Base-by-base conservation (phyloP, 2,329 filamentous ascomycete genomes). In the Exophiala bonariae region DNA sequence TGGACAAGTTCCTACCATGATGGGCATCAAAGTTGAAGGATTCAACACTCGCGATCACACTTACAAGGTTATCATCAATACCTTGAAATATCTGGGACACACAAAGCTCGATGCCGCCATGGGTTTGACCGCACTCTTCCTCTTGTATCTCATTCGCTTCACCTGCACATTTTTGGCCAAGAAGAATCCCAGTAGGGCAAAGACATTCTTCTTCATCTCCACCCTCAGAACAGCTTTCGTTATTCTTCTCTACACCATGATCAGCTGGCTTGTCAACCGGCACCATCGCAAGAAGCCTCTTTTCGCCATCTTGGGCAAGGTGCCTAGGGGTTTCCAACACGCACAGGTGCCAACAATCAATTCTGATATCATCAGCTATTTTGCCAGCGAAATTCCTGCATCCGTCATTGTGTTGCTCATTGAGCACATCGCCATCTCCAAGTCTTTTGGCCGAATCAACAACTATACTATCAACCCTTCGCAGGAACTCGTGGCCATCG, bases 381-480 rank as follows among this genome's bases (percentile, higher is more conserved):
- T 95, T 61, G 76, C 79, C 1, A 74, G 76, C 34, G 79, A 96
- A 55, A 74, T 97, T 3, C 93, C 93, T 0, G 87, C 87, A 6
- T 85, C 87, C 1, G 84, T 96, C 42, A 95, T 97, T 56, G 91
- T 99, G n/a, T 77, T 97, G 47, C 77, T 97, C 28, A 95, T 97
- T 52, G 93, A 97, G 69, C 92, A 97, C 65, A 96, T 97, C 60
- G 90, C 92, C 38, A 96, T 97, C 54, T 89, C 91, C 14, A 99
- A 97, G 67, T 96, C 92, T 0, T 97, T 99, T 59, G 93, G 93
- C 8, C 82, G 92, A 49, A 81, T 96, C 60, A 97, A 96, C 74
- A 95, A 96, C 72, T 99, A 99, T 69, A 85, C 82, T 13, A 96
- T 99, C 64, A 85, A 96, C 59, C 91, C 93, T 0, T 96, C 92